phyloP scores from a whole-genome alignment of 1,284 basidiomycete species.

The Cryptococcus jaspeensis region DNA sequence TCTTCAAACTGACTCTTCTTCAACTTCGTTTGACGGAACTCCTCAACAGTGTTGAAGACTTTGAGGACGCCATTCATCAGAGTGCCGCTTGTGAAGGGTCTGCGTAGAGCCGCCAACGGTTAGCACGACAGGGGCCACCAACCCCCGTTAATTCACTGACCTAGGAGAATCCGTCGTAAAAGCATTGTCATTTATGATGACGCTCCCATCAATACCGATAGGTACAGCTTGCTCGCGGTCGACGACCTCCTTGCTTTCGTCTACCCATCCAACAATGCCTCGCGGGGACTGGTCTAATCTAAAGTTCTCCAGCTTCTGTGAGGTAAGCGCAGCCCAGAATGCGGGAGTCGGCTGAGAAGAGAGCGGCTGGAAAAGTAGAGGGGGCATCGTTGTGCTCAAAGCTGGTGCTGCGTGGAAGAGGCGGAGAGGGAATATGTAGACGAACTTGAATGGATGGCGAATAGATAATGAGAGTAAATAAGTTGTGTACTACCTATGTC shows the following conservation, averaged over 20 bases:
- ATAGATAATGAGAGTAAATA: no score
- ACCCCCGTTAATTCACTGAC: slow-evolving; percentile 19
- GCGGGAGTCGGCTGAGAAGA: slow-evolving; percentile 81
- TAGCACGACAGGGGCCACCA: no score
- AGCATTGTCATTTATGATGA: slow-evolving; percentile 34
- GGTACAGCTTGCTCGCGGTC: slow-evolving; percentile 54
- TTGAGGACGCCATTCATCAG: slow-evolving; percentile 68
- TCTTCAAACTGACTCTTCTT: slow-evolving; percentile 80
- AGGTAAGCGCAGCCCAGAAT: slow-evolving; percentile 89
- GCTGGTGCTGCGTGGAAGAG: no score
- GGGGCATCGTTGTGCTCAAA: no score
- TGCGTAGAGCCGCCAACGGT: slow-evolving; percentile 32
- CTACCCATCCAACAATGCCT: slow-evolving; percentile 66
- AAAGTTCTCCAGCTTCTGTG: slow-evolving; percentile 86
- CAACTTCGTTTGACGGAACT: slow-evolving; percentile 78
- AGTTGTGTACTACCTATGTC: no score
- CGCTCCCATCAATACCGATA: slow-evolving; percentile 40
- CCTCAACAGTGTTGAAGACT: slow-evolving; percentile 95
- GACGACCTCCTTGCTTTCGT: slow-evolving; percentile 66
- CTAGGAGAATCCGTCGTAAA: slow-evolving; percentile 31
- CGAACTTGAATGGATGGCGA: no score
- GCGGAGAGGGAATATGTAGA: no score
- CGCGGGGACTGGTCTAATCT: slow-evolving; percentile 74
- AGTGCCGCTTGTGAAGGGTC: slow-evolving; percentile 54
- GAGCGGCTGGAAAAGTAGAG: slow-evolving; percentile 61